These are phyloP conservation scores for Sinapis alba DNA, from an alignment of 441 rosid genomes.

Conservation along the genomic window DNA sequence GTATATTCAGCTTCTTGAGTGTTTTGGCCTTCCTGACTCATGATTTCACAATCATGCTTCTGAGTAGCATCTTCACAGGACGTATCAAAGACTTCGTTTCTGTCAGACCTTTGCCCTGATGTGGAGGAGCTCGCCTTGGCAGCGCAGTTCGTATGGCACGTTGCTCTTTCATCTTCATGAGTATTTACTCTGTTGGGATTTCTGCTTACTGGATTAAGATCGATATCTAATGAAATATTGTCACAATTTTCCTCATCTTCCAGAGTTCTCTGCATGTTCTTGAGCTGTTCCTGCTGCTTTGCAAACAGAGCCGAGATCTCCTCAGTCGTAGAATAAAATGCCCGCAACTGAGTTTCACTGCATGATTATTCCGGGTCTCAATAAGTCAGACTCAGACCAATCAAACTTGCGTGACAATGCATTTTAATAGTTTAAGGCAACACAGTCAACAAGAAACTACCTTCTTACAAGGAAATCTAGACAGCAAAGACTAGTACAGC, in stretches of 20 bases:
- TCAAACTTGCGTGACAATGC: slow-evolving; percentile 20
- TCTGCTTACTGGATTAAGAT: slow-evolving; percentile 49
- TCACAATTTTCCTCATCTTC: slow-evolving; percentile 95
- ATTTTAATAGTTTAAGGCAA: slow-evolving; percentile 5
- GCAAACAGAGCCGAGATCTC: slow-evolving; percentile 74
- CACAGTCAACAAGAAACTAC: slow-evolving; percentile 10
- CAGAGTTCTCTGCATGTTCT: slow-evolving; percentile 88
- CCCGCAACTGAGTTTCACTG: slow-evolving; percentile 94
- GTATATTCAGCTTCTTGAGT: slow-evolving; percentile 81
- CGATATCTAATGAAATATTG: slow-evolving; percentile 70
- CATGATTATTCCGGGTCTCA: slow-evolving; percentile 31
- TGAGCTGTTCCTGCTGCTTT: slow-evolving; percentile 96
- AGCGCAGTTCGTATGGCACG: slow-evolving; percentile 32
- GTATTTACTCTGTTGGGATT: slow-evolving; percentile 30
- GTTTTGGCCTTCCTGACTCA: slow-evolving; percentile 74
- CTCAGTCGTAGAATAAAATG: slow-evolving; percentile 96
- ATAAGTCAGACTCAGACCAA: slow-evolving; percentile 15
- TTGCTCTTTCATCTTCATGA: slow-evolving; percentile 42
- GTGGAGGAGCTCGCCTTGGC: slow-evolving; percentile 52
- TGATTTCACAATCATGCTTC: slow-evolving; percentile 80
- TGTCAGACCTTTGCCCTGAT: slow-evolving; percentile 53
- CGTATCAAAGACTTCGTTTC: slow-evolving; percentile 44
- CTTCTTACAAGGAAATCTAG: slow-evolving; percentile 16
- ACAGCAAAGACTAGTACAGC: slow-evolving; percentile 1
- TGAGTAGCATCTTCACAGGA: slow-evolving; percentile 84